Evolutionary conservation across 2,329 filamentous ascomycete genomes (phyloP), one percentile per base, ranked within the genome.

Genomic region (Mollisia scopiformis): DNA sequence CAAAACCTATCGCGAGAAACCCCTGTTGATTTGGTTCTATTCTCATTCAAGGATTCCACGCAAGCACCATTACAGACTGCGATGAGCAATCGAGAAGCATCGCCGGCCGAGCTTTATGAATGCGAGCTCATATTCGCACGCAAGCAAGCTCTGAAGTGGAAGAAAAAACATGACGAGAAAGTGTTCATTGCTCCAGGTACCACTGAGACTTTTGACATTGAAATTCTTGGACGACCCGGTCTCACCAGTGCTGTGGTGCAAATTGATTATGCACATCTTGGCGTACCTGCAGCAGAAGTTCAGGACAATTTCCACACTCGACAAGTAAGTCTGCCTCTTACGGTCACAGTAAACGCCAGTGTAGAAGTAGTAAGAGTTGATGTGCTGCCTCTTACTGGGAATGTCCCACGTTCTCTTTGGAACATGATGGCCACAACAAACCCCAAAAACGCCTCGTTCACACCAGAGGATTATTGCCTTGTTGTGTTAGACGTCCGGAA

Each of bases 321-420:
- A 39, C 91, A 95, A 72, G 83, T 96, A 16, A 88, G 88, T 19
- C 80, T 96, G 28, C 90, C 92, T 14, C 79, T 98, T 59, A 91
- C 89, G 0, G 85, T 97, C 16, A 97, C 94, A 5, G 94, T 98
- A 51, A 97, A 97, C 72, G 91, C 93, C 3, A 95, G 92, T 70
- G 82, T 97, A 27, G 92, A 97, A 71, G 80, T 97, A 10, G 83
- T 88, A 33, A 84, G 92, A 37, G 87, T 93, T 66, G 93, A 97
- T 70, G 82, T 96, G 19, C 75, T 95, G 33, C 88, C 92, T 0
- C 82, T 96, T 11, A 86, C 86, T 51, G 84, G 86, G 11, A 80
- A 84, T 52, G 85, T 95, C 55, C 88, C 89, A 1, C 74, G 73
- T 30, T 77, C 82, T 3, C 72, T 88, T 0, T 92, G 90, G 86